Percentiles rank a stretch among this genome's conserved stretches.
These are phyloP conservation scores for Coniferiporia sulphurascens DNA, from an alignment of 1,284 basidiomycete genomes.

Conservation along the genomic window DNA sequence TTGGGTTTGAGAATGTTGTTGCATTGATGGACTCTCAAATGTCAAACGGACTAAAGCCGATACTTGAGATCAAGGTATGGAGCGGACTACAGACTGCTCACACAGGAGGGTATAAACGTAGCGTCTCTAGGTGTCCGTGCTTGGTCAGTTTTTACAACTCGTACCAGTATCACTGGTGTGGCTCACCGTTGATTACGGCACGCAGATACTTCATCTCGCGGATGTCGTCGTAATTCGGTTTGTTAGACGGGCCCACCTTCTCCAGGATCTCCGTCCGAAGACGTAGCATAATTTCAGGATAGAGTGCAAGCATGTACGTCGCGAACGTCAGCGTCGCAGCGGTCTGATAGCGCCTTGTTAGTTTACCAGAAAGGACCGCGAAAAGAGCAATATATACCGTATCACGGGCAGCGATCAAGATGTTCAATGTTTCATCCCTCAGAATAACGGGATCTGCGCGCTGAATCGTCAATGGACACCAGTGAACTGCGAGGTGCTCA, in stretches of 20 bases:
- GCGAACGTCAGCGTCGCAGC: slow-evolving; percentile 33
- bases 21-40: slow-evolving; percentile 38
- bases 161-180: no score
- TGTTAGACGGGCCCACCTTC: slow-evolving; percentile 27
- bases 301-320: slow-evolving; percentile 34
- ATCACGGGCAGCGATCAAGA: slow-evolving; percentile 34
- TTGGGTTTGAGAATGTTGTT: slow-evolving; percentile 40
- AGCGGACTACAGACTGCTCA: slow-evolving; percentile 25
- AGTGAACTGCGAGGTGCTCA: background rate
- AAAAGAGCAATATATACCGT: slow-evolving; percentile 23
- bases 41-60: slow-evolving; percentile 41
- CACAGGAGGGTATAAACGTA: slow-evolving; percentile 58
- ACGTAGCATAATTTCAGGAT: slow-evolving; percentile 31
- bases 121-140: slow-evolving; percentile 37
- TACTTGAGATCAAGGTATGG: no score
- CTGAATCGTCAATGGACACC: background rate
- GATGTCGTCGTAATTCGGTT: slow-evolving; percentile 35
- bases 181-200: slow-evolving; percentile 35
- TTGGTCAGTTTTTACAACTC: no score
- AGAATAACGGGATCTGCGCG: slow-evolving; percentile 26
- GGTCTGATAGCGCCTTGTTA: slow-evolving; percentile 24
- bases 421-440: slow-evolving; percentile 34
- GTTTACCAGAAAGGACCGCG: background rate
- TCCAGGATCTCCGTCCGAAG: slow-evolving; percentile 36
- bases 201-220: slow-evolving; percentile 38